Base-by-base conservation (phyloP, 371 early-diverging fungal genomes). In the Mucor racemosus region DNA sequence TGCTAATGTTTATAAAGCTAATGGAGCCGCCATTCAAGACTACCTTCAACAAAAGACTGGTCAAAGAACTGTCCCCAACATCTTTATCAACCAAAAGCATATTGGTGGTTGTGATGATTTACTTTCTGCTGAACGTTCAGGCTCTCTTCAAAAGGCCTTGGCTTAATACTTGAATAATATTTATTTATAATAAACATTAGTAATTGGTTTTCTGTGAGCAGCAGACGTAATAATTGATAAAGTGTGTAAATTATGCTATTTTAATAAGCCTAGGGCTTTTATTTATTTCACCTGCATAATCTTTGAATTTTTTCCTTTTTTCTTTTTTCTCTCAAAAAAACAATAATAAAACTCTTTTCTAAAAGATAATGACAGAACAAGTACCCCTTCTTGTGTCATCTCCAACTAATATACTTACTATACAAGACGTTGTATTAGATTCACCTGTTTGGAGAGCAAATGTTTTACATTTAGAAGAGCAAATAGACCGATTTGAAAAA, bases 21-120 rank as follows among this genome's bases (percentile, higher is more conserved):
- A 95, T 66, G 96, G 97, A 13, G 50, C 66, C 46, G 88, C 76
- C 13, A 93, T 96, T 48, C 96, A 95, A 77, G 69, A 64, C 14
- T 86, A 88, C 53, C 86, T 97, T 38, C 42, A 35, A 2, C 72
- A 85, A 50, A 77, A 87, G 72, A 92, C 93, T 17, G 87, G 88
- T 8, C 94, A 95, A 82, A 78, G 91, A 50, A 94, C 95, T 34
- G 96, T 96, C 33, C 96, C 97, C 67, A 95, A 95, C 74, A 90
- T 95, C 69, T 96, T 93, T 72, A 91, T 94, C 72, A 80, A 86
- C 21, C 77, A 84, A 48, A 66, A 89, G 60, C 95, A 94, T 67
- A 70, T 95, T 71, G 97, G 96, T 42, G 95, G 95, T 26, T 90
- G 88, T 69, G 90, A 90, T 58, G 84, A 86, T 53, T 79, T 94